A percentile compares a stretch with the other conserved stretches of the same genome.
phyloP scores from a whole-genome alignment of 2,329 filamentous ascomycete species.

The Fusarium miscanthi region DNA sequence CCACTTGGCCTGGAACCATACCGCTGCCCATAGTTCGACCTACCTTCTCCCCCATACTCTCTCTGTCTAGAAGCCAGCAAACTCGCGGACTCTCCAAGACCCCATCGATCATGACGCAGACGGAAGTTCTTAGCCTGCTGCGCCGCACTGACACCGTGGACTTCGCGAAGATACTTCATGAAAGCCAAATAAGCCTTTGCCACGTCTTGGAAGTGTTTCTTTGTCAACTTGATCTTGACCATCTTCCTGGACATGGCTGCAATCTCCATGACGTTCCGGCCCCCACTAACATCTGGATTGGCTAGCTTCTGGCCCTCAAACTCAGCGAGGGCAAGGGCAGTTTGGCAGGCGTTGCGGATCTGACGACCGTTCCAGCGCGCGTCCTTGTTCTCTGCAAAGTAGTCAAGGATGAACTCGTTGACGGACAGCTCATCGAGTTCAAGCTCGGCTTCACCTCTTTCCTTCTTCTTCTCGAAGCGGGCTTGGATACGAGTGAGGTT shows the following conservation, averaged over 20 bases:
- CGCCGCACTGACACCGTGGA: not conserved
- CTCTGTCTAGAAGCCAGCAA: rapidly evolving
- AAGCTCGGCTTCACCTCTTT: not conserved
- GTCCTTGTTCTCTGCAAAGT: not conserved
- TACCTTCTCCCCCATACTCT: rapidly evolving
- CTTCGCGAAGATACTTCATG: not conserved
- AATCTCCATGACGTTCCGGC: rapidly evolving
- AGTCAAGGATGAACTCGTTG: rapidly evolving
- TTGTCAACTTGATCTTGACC: not conserved
- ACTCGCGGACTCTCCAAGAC: not conserved
- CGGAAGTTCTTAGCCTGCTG: not conserved
- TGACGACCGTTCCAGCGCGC: not conserved
- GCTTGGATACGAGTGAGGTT: not conserved
- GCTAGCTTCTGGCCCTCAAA: not conserved
- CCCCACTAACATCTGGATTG: rapidly evolving
- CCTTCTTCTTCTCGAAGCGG: not conserved
- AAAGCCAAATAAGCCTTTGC: not conserved
- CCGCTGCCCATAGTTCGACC: rapidly evolving
- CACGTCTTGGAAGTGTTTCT: not conserved
- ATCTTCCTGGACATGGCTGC: not conserved
- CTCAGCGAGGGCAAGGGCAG: rapidly evolving
- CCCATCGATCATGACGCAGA: not conserved
- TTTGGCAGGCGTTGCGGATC: not conserved
- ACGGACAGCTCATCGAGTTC: not conserved
- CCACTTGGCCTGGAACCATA: not conserved